Base-by-base conservation (phyloP, 768 basidiomycete genomes). In the Lactarius indigo region DNA sequence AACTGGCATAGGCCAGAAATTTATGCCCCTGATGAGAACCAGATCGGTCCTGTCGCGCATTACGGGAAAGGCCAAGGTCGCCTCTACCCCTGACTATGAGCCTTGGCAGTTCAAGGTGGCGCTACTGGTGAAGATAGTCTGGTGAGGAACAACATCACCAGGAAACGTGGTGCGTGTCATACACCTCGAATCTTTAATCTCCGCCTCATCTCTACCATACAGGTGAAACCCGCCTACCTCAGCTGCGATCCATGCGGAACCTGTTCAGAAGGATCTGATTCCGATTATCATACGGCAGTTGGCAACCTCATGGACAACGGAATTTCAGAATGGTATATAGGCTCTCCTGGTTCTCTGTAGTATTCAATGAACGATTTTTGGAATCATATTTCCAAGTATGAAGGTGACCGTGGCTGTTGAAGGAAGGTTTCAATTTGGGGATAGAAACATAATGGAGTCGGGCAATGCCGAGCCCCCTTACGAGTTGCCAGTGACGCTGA, bases 41-140 rank as follows among this genome's bases (percentile, higher is more conserved):
- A 57, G n/a, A 35, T 57, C 56, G 30, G 18, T 57, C 56, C 56
- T 57, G 30, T 57, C 56, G 17, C 56, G 56, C 30, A 12, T 57
- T 13, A 33, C 56, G 3, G 56, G 56, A 6, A 57, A 57, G 31
- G 56, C 56, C 18, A 57, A 57, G 56, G 30, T 31, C 56, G 28
- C 30, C n/a, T 35, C 56, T 0, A 6, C 56, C 30, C 31, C 55
- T 9, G 33, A n/a, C 8, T 33, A n/a, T 18, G 33, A 31, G 17
- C 30, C 33, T 56, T 3, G 55, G 20, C 15, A 8, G n/a, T 56
- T 56, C 55, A 30, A 10, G 30, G 18, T 57, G 56, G 30, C 18
- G 30, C 30, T 18, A 20, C 18, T 2, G 50, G 47, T 13, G 47
- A 12, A 23, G 47, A n/a, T 31, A 17, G 33, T 30, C 56, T 33